A percentile compares a stretch with the other conserved stretches of the same genome.
These are phyloP conservation scores for Lachnellula occidentalis DNA, from an alignment of 2,329 filamentous ascomycete genomes.

Conservation along the genomic window DNA sequence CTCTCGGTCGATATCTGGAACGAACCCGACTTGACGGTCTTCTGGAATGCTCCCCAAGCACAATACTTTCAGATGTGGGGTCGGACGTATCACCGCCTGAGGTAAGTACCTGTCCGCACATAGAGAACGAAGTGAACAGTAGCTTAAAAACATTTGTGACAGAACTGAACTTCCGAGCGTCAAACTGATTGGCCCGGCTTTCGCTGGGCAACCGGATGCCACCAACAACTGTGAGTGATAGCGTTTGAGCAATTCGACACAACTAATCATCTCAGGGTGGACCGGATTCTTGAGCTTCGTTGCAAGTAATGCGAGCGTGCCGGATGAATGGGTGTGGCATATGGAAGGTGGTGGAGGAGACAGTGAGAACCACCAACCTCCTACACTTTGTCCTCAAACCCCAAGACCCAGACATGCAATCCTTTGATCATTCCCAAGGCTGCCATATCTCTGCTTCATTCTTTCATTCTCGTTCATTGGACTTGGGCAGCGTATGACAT, in stretches of 20 bases:
- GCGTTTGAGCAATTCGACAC: neutral
- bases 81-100: conserved; percentile 35
- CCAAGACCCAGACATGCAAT: too few species aligned
- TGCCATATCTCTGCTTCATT: too few species aligned
- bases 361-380: neutral
- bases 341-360: conserved; percentile 33
- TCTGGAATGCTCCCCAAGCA: conserved; percentile 34
- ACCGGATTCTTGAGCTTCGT: conserved; percentile 33
- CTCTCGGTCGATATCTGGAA: conserved; percentile 49
- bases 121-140: too few species aligned
- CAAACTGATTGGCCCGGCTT: conserved; percentile 35
- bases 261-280: conserved; percentile 32
- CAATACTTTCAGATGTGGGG: conserved; percentile 39
- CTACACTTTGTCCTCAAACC: too few species aligned
- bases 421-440: too few species aligned
- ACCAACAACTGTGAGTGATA: neutral
- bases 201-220: conserved; percentile 29
- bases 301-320: conserved; percentile 33
- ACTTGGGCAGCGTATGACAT: too few species aligned
- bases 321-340: conserved; percentile 41
- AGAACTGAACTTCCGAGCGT: neutral
- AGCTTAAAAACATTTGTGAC: neutral
- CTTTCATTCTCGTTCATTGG: too few species aligned
- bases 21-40: conserved; percentile 38
- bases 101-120: conserved; percentile 22